These are phyloP conservation scores for Cercophora samala DNA, from an alignment of 495 filamentous ascomycete genomes.

Conservation along the genomic window DNA sequence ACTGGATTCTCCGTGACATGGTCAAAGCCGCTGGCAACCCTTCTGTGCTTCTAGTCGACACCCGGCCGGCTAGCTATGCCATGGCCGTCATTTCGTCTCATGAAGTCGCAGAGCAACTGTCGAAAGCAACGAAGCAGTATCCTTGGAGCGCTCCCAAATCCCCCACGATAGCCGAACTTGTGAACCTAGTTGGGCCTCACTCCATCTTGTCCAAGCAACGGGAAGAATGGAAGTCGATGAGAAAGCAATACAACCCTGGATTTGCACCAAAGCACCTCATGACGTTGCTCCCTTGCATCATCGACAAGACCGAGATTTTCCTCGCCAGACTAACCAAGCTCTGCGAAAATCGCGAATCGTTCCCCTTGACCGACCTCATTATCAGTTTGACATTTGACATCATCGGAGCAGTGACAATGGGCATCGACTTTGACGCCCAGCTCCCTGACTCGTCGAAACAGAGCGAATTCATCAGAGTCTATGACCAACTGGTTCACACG, in stretches of 20 bases:
- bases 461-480: constrained; percentile 30
- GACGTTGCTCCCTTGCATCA: constrained; percentile 38
- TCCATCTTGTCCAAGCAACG: constrained; percentile 38
- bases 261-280: constrained; percentile 44
- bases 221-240: constrained; percentile 39
- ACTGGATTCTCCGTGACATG: constrained; percentile 26
- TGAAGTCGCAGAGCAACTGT: constrained; percentile 44
- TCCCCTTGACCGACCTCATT: constrained; percentile 25
- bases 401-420: constrained; percentile 40
- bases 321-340: constrained; percentile 28
- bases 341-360: constrained; percentile 28
- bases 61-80: constrained; percentile 33
- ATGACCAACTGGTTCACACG: constrained; percentile 25
- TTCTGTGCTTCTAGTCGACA: constrained; percentile 33
- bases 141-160: constrained; percentile 46
- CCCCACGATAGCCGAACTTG: constrained; percentile 31
- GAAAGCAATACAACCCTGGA: constrained; percentile 43
- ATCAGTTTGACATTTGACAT: constrained; percentile 41
- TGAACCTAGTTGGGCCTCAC: constrained; percentile 34
- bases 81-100: constrained; percentile 44
- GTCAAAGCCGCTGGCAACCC: constrained; percentile 28
- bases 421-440: constrained; percentile 36
- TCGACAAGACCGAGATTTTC: constrained; percentile 40
- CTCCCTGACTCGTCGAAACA: constrained; percentile 18
- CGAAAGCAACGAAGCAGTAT: constrained; percentile 34